phyloP scores from a whole-genome alignment of 306 rosid genomes.

The Prunus campanulata region DNA sequence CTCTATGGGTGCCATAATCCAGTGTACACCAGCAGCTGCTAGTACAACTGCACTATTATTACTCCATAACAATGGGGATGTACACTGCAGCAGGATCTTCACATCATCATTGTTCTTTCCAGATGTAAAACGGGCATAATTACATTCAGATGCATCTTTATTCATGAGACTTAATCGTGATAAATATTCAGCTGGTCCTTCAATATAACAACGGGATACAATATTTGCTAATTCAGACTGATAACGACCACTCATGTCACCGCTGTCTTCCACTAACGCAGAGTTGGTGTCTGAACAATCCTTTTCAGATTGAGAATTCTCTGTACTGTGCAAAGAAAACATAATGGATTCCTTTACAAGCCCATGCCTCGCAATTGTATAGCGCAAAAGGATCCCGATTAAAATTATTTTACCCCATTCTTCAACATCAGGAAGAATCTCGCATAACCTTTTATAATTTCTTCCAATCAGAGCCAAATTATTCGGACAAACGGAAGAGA shows the following conservation, averaged over 20 bases:
- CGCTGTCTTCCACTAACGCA: constrained; percentile 39
- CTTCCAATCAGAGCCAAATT: constrained; percentile 71
- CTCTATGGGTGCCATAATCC: constrained; percentile 85
- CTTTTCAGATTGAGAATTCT: constrained; percentile 32
- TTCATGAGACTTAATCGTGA: constrained; percentile 63
- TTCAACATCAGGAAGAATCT: constrained; percentile 90
- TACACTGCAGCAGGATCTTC: constrained; percentile 83
- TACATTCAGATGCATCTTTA: constrained; percentile 45
- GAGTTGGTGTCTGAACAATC: constrained; percentile 27
- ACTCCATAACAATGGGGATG: constrained; percentile 92
- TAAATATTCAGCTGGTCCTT: constrained; percentile 90
- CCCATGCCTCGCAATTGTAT: constrained; percentile 77
- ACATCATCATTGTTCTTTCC: constrained; percentile 56
- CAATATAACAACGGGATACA: constrained; percentile 76
- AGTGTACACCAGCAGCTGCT: constrained; percentile 90
- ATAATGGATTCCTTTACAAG: constrained; percentile 81
- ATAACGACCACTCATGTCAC: constrained; percentile 29
- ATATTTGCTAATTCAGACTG: constrained; percentile 49
- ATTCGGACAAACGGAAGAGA: constrained; percentile 84
- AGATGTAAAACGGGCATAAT: constrained; percentile 54
- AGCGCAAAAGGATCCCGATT: constrained; percentile 84
- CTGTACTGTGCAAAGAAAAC: constrained; percentile 47
- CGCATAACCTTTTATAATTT: constrained; percentile 71
- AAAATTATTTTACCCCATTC: constrained; percentile 96
- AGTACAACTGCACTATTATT: constrained; percentile 95